phyloP scores from a whole-genome alignment of 257 asterid species.

The Solanum megistacrolobum region DNA sequence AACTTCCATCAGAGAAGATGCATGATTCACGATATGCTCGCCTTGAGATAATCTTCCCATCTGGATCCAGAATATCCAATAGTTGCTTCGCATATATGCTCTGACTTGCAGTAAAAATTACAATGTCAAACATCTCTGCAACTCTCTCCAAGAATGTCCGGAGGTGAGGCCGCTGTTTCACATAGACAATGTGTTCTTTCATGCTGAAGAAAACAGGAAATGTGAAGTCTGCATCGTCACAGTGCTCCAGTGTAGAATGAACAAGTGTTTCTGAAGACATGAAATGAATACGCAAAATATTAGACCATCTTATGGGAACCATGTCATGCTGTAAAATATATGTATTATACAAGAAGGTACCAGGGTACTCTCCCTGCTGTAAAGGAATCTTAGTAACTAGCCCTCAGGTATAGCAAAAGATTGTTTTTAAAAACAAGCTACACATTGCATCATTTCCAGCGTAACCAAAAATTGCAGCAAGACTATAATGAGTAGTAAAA shows the following conservation, averaged over 20 bases:
- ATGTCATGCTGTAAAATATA: not conserved
- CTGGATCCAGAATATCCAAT: slow-evolving; percentile 85
- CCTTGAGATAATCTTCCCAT: slow-evolving; percentile 59
- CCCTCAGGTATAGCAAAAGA: not conserved
- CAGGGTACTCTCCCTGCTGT: not conserved
- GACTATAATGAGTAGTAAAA: not conserved
- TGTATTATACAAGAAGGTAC: not conserved
- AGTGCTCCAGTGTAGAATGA: slow-evolving; percentile 76
- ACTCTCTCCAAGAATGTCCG: slow-evolving; percentile 66
- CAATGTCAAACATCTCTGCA: slow-evolving; percentile 73
- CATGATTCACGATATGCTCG: slow-evolving; percentile 97
- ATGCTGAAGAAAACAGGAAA: slow-evolving; percentile 76
- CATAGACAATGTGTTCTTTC: slow-evolving; percentile 84
- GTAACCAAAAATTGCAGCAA: not conserved
- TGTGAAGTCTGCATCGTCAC: slow-evolving; percentile 81
- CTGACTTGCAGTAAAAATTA: slow-evolving; percentile 95
- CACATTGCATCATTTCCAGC: not conserved
- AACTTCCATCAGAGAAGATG: slow-evolving; percentile 61
- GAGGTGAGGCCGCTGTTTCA: slow-evolving; percentile 83
- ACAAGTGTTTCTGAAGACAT: slow-evolving; percentile 83
- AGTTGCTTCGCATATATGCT: slow-evolving; percentile 86
- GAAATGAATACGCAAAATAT: slow-evolving; percentile 2
- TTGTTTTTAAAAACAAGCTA: not conserved
- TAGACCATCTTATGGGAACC: not conserved
- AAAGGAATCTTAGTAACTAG: not conserved